phyloP scores from a whole-genome alignment of 441 rosid species.

The Erodium moschatum region DNA sequence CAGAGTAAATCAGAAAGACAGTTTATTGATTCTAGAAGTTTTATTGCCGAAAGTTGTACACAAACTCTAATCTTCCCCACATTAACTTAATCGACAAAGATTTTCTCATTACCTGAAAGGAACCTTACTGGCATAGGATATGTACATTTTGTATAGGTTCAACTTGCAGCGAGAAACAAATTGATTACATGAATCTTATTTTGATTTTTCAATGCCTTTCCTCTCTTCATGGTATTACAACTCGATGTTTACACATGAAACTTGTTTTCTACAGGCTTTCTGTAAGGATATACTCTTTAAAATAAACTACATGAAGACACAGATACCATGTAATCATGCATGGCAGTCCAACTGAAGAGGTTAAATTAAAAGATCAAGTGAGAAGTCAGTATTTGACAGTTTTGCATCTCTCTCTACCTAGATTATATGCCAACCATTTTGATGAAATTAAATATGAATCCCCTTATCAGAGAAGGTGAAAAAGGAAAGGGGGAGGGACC shows the following conservation, averaged over 20 bases:
- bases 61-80: background rate
- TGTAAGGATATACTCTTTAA: background rate
- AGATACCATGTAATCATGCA: background rate
- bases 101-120: background rate
- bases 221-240: background rate
- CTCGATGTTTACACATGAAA: background rate
- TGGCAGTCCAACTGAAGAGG: background rate
- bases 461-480: background rate
- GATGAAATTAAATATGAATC: background rate
- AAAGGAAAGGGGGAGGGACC: slow-evolving; percentile 1
- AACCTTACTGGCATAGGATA: background rate
- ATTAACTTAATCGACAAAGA: background rate
- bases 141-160: background rate
- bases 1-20: background rate
- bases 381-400: background rate
- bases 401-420: background rate
- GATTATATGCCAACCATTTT: background rate
- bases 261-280: background rate
- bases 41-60: slow-evolving; percentile 6
- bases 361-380: background rate
- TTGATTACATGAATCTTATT: background rate
- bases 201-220: background rate
- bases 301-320: background rate
- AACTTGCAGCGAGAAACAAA: background rate
- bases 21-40: background rate